phyloP scores from a whole-genome alignment of 805 yeast species.

The Candida maltosa region DNA sequence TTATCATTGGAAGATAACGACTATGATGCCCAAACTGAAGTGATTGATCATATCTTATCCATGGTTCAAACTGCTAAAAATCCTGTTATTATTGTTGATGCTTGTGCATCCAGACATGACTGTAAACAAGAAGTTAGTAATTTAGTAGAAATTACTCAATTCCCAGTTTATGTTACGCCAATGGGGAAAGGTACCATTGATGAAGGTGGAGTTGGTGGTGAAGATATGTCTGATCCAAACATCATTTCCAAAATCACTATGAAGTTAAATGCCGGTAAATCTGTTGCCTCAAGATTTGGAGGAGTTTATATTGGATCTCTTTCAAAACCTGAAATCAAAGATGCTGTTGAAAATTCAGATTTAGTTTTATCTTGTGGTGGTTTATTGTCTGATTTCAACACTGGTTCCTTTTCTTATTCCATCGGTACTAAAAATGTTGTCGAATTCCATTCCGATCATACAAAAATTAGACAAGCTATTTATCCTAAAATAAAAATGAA shows the following conservation, averaged over 20 bases:
- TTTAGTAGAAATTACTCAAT: conserved; percentile 35
- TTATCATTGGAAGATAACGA: conserved; percentile 30
- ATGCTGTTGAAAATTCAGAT: conserved; percentile 35
- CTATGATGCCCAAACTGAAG: conserved; percentile 35
- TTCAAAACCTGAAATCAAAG: conserved; percentile 34
- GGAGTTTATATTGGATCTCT: conserved; percentile 40
- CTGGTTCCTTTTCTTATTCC: conserved; percentile 38
- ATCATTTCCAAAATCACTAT: conserved; percentile 19
- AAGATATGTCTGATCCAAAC: conserved; percentile 18
- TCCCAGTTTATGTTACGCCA: conserved; percentile 38
- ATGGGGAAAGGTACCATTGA: conserved; percentile 39
- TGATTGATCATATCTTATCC: conserved; percentile 23
- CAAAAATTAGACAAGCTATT: conserved; percentile 36
- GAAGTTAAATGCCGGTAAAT: conserved; percentile 15
- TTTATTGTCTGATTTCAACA: conserved; percentile 38
- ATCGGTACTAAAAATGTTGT: conserved; percentile 36
- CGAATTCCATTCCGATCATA: conserved; percentile 41
- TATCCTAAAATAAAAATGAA: conserved; percentile 42
- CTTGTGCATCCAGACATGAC: conserved; percentile 37
- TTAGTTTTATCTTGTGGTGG: conserved; percentile 36
- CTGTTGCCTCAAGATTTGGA: conserved; percentile 28
- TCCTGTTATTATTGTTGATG: conserved; percentile 38
- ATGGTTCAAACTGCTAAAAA: conserved; percentile 25
- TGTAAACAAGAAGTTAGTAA: conserved; percentile 31
- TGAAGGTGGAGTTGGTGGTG: conserved; percentile 33